phyloP scores from a whole-genome alignment of 495 filamentous ascomycete genomes.

The Beverwykella pulmonaria region DNA sequence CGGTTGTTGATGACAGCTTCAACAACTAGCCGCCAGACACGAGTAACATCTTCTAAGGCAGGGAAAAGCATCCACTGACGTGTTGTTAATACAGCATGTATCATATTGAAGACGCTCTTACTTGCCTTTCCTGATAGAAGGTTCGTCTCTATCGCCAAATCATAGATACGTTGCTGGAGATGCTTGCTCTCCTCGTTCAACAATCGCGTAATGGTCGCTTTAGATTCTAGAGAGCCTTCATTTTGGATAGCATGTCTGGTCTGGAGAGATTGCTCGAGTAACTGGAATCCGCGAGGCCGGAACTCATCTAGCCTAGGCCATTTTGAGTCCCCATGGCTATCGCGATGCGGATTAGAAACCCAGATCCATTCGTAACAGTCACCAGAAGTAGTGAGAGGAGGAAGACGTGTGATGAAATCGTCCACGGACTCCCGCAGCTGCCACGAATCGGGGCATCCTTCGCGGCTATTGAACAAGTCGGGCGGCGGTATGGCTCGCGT shows the following conservation, averaged over 20 bases:
- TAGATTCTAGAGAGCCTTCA: conserved; percentile 46
- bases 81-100: conserved; percentile 10
- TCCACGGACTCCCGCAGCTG: conserved; percentile 62
- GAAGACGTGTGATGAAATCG: conserved; percentile 66
- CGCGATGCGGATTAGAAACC: conserved; percentile 57
- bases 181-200: conserved; percentile 54
- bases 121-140: conserved; percentile 65
- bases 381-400: conserved; percentile 55
- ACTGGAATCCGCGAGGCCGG: conserved; percentile 47
- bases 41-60: conserved; percentile 56
- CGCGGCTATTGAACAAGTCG: conserved; percentile 53
- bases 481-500: conserved; percentile 1
- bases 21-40: conserved; percentile 64
- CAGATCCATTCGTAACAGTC: conserved; percentile 66
- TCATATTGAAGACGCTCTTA: neutral
- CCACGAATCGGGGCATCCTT: conserved; percentile 47
- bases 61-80: conserved; percentile 80
- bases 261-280: conserved; percentile 51
- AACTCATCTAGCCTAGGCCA: conserved; percentile 45
- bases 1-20: conserved; percentile 63
- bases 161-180: conserved; percentile 57
- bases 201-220: conserved; percentile 52
- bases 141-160: conserved; percentile 58
- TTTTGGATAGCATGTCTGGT: conserved; percentile 48
- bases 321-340: conserved; percentile 18